A percentile compares a stretch with the other conserved stretches of the same genome.
Conservation (phyloP, 371 early-diverging fungal genomes). For the Coemansia sp. region DNA sequence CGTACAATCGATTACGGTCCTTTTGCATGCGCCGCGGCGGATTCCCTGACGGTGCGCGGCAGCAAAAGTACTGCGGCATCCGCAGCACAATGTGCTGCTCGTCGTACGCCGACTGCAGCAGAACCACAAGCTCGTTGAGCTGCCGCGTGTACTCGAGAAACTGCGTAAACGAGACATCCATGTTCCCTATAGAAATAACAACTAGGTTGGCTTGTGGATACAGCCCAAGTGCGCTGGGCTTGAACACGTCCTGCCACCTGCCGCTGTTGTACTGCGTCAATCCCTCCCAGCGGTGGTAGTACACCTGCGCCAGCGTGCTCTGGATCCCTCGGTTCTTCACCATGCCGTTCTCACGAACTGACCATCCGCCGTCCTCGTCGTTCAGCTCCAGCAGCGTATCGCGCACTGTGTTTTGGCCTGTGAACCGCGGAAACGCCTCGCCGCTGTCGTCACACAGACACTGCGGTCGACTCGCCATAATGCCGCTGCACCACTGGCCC, state of each 20-base stretch:
- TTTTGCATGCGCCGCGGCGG: constrained; percentile 20
- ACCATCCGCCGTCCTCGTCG: constrained; percentile 28
- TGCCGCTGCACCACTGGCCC: constrained; percentile 16
- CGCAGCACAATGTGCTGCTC: constrained; percentile 17
- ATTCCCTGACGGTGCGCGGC: constrained; percentile 12
- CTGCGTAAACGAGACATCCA: constrained; percentile 15
- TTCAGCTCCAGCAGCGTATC: constrained; percentile 22
- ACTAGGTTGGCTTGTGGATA: constrained; percentile 16
- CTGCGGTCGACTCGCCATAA: neutral
- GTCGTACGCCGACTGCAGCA: constrained; percentile 9
- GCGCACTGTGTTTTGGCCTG: constrained; percentile 22
- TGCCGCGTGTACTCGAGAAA: constrained; percentile 18
- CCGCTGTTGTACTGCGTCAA: constrained; percentile 16
- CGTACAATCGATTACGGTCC: constrained; percentile 21
- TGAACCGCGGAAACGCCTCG: constrained; percentile 18
- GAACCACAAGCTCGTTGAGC: constrained; percentile 13
- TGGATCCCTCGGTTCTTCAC: neutral
- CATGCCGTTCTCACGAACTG: constrained; percentile 14
- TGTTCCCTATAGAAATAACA: constrained; percentile 8
- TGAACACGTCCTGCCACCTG: constrained; percentile 7
- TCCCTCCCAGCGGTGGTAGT: constrained; percentile 29
- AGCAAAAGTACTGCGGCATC: constrained; percentile 25
- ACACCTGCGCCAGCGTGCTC: constrained; percentile 11
- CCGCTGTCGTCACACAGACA: constrained; percentile 27
- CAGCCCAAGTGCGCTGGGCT: neutral